Evolutionary conservation across 1,284 basidiomycete species (phyloP).

Genomic region (Caloboletus inedulis): DNA sequence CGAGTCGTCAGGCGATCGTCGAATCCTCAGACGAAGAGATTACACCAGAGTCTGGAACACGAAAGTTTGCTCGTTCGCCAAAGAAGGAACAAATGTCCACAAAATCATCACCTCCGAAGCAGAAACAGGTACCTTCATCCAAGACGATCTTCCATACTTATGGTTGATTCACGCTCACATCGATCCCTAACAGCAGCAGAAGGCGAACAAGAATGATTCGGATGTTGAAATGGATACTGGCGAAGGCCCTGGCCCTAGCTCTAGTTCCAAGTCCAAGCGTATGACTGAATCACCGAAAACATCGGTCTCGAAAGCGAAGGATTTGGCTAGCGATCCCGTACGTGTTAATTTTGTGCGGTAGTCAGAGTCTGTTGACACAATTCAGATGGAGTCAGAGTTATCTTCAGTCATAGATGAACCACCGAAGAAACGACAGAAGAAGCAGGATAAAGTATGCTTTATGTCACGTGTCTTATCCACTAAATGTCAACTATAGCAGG

Average conservation of each 20-base stretch:
- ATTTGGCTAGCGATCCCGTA: constrained; percentile 18
- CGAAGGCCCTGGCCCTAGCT: constrained; percentile 6
- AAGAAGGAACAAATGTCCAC: constrained; percentile 6
- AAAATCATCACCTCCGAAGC: constrained; percentile 11
- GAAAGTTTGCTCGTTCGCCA: constrained; percentile 4
- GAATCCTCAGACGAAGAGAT: constrained; percentile 29
- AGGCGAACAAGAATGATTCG: constrained; percentile 4
- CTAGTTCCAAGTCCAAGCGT: constrained; percentile 3
- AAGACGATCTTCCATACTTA: background rate
- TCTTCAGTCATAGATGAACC: constrained; percentile 59
- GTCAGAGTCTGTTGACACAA: background rate
- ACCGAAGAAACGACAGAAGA: constrained; percentile 40
- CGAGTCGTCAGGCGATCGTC: constrained; percentile 21
- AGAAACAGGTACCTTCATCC: constrained; percentile 7
- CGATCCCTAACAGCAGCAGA: background rate
- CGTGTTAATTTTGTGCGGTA: background rate
- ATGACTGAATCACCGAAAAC: constrained; percentile 4
- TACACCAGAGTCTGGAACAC: constrained; percentile 6
- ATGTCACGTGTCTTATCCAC: background rate
- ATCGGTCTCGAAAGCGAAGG: constrained; percentile 7
- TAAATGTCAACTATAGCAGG: constrained; percentile 4
- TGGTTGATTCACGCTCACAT: background rate
- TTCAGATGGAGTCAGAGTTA: constrained; percentile 56
- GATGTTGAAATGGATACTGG: constrained; percentile 10
- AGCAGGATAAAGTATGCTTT: constrained; percentile 33